Percentiles rank a stretch among this genome's conserved stretches.
Conservation (phyloP, 169 alveolate genomes). For the Plasmodium falciparum region DNA sequence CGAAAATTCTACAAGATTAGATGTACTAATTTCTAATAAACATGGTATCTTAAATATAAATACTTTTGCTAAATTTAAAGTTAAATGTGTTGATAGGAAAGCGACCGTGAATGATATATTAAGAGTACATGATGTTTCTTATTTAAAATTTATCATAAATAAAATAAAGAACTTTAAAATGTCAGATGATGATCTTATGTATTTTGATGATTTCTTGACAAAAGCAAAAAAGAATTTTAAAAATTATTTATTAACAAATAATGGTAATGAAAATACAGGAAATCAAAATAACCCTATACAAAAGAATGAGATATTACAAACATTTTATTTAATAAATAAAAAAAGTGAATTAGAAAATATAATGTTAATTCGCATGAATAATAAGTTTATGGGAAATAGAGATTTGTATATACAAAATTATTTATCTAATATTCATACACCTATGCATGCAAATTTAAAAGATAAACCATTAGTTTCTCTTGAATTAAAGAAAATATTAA, state of each 20-base stretch:
- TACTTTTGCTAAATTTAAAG: slow-evolving; percentile 85
- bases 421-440: no score
- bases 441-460: no score
- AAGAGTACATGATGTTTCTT: slow-evolving; percentile 96
- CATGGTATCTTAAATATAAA: slow-evolving; percentile 89
- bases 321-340: no score
- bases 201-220: slow-evolving; percentile 82
- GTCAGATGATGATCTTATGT: slow-evolving; percentile 77
- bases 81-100: slow-evolving; percentile 85
- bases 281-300: no score
- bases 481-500: no score
- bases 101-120: slow-evolving; percentile 94
- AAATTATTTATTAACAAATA: slow-evolving; percentile 91
- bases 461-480: no score
- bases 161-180: slow-evolving; percentile 58
- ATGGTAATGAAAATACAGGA: slow-evolving; percentile 85
- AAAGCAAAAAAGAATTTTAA: slow-evolving; percentile 89
- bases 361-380: no score
- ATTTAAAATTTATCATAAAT: slow-evolving; percentile 87
- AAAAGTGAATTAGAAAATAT: no score
- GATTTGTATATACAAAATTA: no score
- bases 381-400: no score
- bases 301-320: no score
- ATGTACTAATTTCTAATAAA: slow-evolving; percentile 88
- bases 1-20: slow-evolving; percentile 93